Base-by-base conservation (phyloP, 2,329 filamentous ascomycete species). In the Davidsoniella virescens region DNA sequence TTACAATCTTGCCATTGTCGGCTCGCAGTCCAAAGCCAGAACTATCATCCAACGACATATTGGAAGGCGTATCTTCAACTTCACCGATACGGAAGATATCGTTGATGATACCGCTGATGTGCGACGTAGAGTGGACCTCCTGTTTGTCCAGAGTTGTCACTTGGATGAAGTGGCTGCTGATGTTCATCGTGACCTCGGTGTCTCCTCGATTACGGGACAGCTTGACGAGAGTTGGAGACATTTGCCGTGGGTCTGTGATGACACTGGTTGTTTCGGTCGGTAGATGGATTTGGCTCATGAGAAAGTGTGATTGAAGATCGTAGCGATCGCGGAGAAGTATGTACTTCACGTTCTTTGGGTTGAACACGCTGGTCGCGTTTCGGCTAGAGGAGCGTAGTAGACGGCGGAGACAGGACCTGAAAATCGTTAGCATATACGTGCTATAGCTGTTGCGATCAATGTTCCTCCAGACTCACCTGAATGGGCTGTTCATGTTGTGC, bases 401-500 rank as follows among this genome's bases (percentile, higher is more conserved):
- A 20, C 78, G 72, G 4, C 80, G 71, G 57, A 83, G 76, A 56
- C 77, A 82, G 68, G 81, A 80, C 55, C 72, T 72, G 40, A 9
- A 37, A 16, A 20, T 14, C n/a, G 14, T 50, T 29, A 50, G 18
- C 42, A 14, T 20, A 25, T 40, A 38, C 8, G 42, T n/a, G 26
- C 23, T 18, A 23, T 16, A 3, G 12, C 10, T 47, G 18, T 9
- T 17, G 12, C 5, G 9, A 23, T 5, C 2, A n/a, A 37, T 10
- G n/a, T 8, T 37, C 6, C 26, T 29, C 10, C 12, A 5, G 33
- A 50, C 66, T 54, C 63, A 75, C 72, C 75, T 72, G 61, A 80
- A 82, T 9, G 77, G 73, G 58, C 75, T 82, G 57, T 84, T 84
- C 78, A 83, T 83, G 59, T 84, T 84, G 62, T 84, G 83, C 14